Evolutionary conservation across 83 land plant genomes (phyloP).

Genomic region (Isoetes engelmannii): DNA sequence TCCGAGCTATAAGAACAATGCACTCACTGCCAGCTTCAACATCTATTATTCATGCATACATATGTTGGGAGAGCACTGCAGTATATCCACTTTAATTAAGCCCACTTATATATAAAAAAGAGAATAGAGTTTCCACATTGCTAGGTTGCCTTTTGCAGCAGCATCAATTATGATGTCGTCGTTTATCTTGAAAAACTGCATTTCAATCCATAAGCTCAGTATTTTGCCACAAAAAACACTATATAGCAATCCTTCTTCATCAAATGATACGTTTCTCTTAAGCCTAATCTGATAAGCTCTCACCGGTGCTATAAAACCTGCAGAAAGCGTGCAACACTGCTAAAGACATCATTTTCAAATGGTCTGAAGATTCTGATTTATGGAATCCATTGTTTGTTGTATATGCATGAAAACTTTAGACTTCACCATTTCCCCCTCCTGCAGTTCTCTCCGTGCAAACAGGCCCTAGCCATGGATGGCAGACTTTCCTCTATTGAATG

Average conservation of each 20-base stretch:
- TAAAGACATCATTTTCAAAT: background rate
- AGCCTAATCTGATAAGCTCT: constrained; percentile 69
- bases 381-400: background rate
- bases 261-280: constrained; percentile 50
- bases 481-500: no score
- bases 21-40: constrained; percentile 49
- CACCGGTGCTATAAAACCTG: constrained; percentile 84
- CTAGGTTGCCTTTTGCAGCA: constrained; percentile 82
- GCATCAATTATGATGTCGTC: constrained; percentile 95
- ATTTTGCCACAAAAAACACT: constrained; percentile 15
- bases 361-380: background rate
- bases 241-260: constrained; percentile 86
- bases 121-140: constrained; percentile 23
- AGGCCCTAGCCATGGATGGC: constrained; percentile 95
- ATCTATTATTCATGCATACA: constrained; percentile 85
- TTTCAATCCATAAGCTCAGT: background rate
- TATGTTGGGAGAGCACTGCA: constrained; percentile 63
- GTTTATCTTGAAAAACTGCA: constrained; percentile 90
- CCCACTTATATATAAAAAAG: background rate
- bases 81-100: background rate
- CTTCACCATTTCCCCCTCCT: constrained; percentile 88
- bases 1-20: constrained; percentile 86
- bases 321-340: background rate
- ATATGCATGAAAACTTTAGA: background rate
- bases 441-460: constrained; percentile 66